phyloP scores from a whole-genome alignment of 139 green algal species.

The Penium margaritaceum region DNA sequence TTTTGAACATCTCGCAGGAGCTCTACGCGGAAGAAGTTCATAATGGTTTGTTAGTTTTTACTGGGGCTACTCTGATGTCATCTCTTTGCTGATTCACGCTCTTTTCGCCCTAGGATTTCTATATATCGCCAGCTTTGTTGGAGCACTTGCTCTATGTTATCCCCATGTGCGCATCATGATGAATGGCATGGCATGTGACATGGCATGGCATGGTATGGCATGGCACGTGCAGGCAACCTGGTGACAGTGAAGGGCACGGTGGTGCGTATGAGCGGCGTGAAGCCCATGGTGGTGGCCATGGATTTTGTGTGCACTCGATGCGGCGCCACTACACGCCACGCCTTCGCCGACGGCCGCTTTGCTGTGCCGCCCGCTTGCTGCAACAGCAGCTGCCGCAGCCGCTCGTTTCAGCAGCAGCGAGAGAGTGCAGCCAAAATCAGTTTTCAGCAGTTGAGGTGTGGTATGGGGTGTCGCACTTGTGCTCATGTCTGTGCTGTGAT shows the following conservation, averaged over 20 bases:
- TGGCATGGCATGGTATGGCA: no score
- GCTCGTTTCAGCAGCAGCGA: constrained; percentile 58
- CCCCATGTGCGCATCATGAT: no score
- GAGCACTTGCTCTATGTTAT: no score
- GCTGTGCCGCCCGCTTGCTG: constrained; percentile 55
- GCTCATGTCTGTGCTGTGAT: neutral
- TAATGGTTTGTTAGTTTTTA: no score
- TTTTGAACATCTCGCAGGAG: no score
- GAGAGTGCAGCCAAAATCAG: constrained; percentile 56
- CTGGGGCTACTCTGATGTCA: no score
- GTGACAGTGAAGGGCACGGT: constrained; percentile 73
- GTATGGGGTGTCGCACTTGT: neutral
- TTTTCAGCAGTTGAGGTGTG: constrained; percentile 70
- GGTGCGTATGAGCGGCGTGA: constrained; percentile 58
- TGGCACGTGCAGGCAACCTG: no score
- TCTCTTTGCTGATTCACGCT: no score
- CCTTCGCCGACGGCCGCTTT: constrained; percentile 63
- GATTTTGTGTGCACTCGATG: constrained; percentile 68
- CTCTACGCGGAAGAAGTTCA: no score
- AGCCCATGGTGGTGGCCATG: constrained; percentile 62
- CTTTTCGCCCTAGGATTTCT: no score
- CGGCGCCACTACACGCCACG: neutral
- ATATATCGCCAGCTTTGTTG: no score
- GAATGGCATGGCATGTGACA: no score
- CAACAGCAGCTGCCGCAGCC: constrained; percentile 60